Evolutionary conservation across 208 protist genomes (phyloP).

Genomic region (Acanthamoeba royreba): DNA sequence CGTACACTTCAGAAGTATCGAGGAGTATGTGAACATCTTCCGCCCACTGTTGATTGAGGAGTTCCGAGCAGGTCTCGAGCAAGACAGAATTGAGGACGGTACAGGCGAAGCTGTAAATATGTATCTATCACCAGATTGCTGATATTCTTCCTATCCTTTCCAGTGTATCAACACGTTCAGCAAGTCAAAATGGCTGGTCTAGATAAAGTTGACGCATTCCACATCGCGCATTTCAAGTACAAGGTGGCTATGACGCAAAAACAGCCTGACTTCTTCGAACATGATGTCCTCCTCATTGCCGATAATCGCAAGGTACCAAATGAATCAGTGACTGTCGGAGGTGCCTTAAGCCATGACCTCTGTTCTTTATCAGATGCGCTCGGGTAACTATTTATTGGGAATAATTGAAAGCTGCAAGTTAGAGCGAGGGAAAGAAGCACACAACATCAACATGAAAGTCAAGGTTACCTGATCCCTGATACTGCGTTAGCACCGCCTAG

Average conservation of each 20-base stretch:
- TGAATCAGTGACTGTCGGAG: no score
- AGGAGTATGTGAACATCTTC: constrained; percentile 63
- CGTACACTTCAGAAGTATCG: neutral
- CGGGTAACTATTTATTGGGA: constrained; percentile 33
- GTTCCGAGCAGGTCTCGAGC: constrained; percentile 59
- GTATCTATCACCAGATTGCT: neutral
- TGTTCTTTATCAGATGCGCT: no score
- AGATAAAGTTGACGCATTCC: constrained; percentile 20
- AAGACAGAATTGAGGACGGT: constrained; percentile 28
- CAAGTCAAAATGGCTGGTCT: neutral
- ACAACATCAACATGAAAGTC: neutral
- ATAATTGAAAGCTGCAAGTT: neutral
- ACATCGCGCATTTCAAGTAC: constrained; percentile 11
- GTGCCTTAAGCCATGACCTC: no score
- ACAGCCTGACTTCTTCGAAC: neutral
- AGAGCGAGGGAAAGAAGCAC: neutral
- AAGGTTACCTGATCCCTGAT: neutral
- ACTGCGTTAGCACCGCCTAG: neutral
- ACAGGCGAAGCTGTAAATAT: neutral
- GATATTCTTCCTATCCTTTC: neutral
- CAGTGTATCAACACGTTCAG: neutral
- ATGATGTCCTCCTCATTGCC: constrained; percentile 46
- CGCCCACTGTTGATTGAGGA: constrained; percentile 67
- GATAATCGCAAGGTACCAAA: neutral
- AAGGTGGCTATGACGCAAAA: neutral